Base-by-base conservation (phyloP, 257 asterid genomes). In the Solanum virginianum region DNA sequence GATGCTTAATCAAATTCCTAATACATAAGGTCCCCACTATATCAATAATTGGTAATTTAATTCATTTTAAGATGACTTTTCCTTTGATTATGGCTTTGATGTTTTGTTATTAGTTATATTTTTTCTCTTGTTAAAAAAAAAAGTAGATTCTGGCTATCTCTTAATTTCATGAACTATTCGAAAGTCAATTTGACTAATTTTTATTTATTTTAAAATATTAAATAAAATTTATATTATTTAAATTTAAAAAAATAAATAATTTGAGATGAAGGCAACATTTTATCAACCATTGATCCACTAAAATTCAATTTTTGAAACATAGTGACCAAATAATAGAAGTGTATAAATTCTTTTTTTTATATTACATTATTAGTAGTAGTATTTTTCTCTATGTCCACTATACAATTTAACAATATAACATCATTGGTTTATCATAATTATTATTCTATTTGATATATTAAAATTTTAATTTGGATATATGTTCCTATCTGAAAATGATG, bases 401-500 rank as follows among this genome's bases (percentile, higher is more conserved):
- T 53, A 70, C 32, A 70, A 17, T 70, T 8, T 70, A 15, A 70
- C 24, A 17, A 39, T 18, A 17, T 39, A 70, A 22, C 26, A 70
- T 69, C 16, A 26, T 70, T 70, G 8, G 10, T 70, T 15, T 39
- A 5, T 49, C 43, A 47, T 74, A 74, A 12, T 74, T 13, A 29
- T 13, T 74, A 68, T 68, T 10, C 63, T 82, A 39, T 20, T 20
- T 74, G 65, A 82, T 41, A 47, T 8, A n/a, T 49, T 51, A 66
- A 24, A 20, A 22, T 55, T 53, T 49, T 80, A 63, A 71, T 68
- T 59, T 59, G 17, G 55, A 65, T 66, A 54, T 60, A 22, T 63
- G 84, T 89, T 85, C 71, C 85, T 71, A 85, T 87, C 47, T 20
- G 90, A 87, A 83, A 87, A 65, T 71, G 90, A 87, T 83, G 66